Evolutionary conservation across 2,329 filamentous ascomycete genomes (phyloP).

Genomic region (Colletotrichum endophyticum): DNA sequence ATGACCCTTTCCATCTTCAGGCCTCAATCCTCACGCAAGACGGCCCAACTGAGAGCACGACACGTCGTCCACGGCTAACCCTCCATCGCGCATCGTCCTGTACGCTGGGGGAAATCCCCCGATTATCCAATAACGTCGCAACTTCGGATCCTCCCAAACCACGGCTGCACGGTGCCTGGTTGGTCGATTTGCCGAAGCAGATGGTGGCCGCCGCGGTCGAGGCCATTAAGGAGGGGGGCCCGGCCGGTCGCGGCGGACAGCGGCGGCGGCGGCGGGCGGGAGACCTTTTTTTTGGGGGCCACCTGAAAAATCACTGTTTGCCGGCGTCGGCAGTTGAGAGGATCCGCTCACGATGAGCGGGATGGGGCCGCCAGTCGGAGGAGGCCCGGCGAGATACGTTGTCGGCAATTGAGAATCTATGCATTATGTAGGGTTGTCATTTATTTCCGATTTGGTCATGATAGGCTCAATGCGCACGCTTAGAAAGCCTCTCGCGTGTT

Average conservation of each 20-base stretch:
- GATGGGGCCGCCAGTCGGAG: background rate
- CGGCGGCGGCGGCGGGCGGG: background rate
- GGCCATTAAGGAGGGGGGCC: background rate
- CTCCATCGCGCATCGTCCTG: background rate
- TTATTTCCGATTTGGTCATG: background rate
- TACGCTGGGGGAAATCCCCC: background rate
- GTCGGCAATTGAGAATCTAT: background rate
- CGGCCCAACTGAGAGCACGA: background rate
- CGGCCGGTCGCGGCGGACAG: background rate
- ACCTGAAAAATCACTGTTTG: background rate
- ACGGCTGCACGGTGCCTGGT: background rate
- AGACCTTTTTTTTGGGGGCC: background rate
- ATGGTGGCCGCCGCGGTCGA: background rate
- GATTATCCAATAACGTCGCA: background rate
- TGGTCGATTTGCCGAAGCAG: constrained; percentile 4
- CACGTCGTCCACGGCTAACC: background rate
- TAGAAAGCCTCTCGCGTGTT: background rate
- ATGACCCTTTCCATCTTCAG: background rate
- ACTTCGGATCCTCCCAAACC: background rate
- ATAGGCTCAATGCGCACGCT: background rate
- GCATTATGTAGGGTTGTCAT: background rate
- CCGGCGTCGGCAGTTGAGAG: background rate
- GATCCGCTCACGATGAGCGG: constrained; percentile 1
- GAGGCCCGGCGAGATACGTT: background rate
- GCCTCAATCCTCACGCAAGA: background rate